Conservation (phyloP, 768 basidiomycete genomes). For the Termitomyces sp. region DNA sequence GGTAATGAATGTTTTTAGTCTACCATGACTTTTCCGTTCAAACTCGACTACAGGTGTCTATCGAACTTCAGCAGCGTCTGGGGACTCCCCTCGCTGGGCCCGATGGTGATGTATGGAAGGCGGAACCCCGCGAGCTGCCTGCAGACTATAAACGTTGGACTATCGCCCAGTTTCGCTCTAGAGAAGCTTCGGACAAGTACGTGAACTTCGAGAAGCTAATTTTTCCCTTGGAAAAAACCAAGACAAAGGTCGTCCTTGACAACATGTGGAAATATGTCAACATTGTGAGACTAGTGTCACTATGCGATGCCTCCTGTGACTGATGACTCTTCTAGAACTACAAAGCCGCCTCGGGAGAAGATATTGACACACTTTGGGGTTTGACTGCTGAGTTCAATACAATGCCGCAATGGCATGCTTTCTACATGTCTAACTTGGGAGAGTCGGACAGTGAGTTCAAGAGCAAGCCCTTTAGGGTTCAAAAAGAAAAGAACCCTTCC, state of each 20-base stretch:
- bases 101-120: slow-evolving; percentile 49
- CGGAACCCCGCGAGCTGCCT: slow-evolving; percentile 45
- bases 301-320: slow-evolving; percentile 1
- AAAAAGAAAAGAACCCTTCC: slow-evolving; percentile 18
- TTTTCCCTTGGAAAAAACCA: slow-evolving; percentile 54
- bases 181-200: slow-evolving; percentile 45
- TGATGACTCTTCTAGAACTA: slow-evolving; percentile 49
- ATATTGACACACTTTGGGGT: slow-evolving; percentile 62
- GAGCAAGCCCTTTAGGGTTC: slow-evolving; percentile 10
- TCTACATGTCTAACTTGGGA: slow-evolving; percentile 25
- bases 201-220: slow-evolving; percentile 51
- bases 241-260: slow-evolving; percentile 42
- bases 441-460: slow-evolving; percentile 24
- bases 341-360: slow-evolving; percentile 39
- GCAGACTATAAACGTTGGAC: slow-evolving; percentile 61
- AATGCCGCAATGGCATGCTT: slow-evolving; percentile 57
- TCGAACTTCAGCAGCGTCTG: slow-evolving; percentile 62
- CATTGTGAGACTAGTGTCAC: slow-evolving; percentile 32
- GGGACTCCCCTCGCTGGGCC: slow-evolving; percentile 56
- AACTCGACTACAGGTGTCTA: slow-evolving; percentile 39
- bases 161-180: slow-evolving; percentile 62
- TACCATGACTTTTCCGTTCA: slow-evolving; percentile 8
- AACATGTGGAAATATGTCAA: slow-evolving; percentile 64
- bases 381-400: slow-evolving; percentile 44
- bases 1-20: slow-evolving; percentile 26